phyloP scores from a whole-genome alignment of 169 alveolate genomes.

The Neospora caninum region DNA sequence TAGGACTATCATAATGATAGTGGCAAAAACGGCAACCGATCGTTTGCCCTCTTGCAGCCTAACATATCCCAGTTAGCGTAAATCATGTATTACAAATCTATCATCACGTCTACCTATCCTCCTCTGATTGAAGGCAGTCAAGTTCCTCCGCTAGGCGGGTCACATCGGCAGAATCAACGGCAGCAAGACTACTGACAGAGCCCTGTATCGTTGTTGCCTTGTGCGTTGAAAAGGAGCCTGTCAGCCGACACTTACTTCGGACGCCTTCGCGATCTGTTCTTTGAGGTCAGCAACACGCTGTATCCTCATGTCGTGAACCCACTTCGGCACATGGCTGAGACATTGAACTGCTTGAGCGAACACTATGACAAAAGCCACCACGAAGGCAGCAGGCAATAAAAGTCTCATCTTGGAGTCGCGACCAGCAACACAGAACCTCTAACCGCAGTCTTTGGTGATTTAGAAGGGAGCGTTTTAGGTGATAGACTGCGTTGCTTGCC shows the following conservation, averaged over 20 bases:
- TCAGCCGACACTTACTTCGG: not conserved
- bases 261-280: not conserved
- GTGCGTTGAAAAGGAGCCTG: not conserved
- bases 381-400: not conserved
- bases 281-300: conserved; percentile 16
- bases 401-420: not conserved
- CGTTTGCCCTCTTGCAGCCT: conserved; percentile 25
- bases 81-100: not conserved
- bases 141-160: conserved; percentile 33
- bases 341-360: not conserved
- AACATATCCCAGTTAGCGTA: not conserved
- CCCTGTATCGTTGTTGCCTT: not conserved
- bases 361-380: not conserved
- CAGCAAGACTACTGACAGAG: not conserved
- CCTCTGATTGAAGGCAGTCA: conserved; percentile 29
- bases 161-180: not conserved
- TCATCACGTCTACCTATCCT: not conserved
- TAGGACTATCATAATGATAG: not conserved
- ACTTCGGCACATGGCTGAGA: not conserved
- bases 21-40: conserved; percentile 14
- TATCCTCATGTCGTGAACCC: conserved; percentile 35
- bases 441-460: not conserved
- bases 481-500: not conserved
- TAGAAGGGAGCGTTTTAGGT: not conserved
- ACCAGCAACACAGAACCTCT: not conserved